Evolutionary conservation across 495 filamentous ascomycete species (phyloP), one percentile per base, ranked within the genome.

Genomic region (Penicillium odoratum): DNA sequence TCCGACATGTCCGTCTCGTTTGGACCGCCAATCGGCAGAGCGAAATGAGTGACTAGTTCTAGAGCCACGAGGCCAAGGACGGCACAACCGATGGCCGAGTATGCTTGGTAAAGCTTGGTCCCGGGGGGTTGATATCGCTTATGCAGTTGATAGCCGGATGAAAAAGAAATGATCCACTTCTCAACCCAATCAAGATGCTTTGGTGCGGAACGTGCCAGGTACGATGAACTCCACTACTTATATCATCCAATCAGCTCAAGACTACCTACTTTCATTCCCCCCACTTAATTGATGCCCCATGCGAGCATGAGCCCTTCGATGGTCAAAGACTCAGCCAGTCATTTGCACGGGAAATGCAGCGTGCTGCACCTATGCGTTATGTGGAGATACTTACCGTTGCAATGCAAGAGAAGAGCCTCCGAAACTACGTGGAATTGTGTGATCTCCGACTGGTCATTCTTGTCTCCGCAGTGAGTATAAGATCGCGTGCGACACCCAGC

Each of bases 381-480:
- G 38, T 40, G 38, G 38, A 40, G 38, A 40, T 40, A 0, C 13
- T 40, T 40, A 40, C 38, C 15, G 38, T 40, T n/a, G 38, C 13
- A 16, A 5, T 15, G 38, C 1, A 16, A 5, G 3, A 40, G 6
- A n/a, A 40, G 38, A 40, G 38, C 38, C 38, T 4, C 38, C 15
- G 38, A 15, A 40, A 15, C n/a, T 6, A 40, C 16, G 15, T 15
- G 11, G 38, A n/a, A 40, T n/a, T 40, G 13, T 40, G 13, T 7
- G 13, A 40, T 40, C 38, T 53, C 25, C 49, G 15, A 51, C 38
- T 30, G 51, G 38, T 30, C 13, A 4, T 51, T n/a, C 33, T 7
- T 51, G 18, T 48, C 38, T 40, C 38, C 38, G 53, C 40, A 10
- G 38, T 7, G 31, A 33, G 51, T 62, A 62, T 62, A 62, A 62